phyloP scores from a whole-genome alignment of 2,329 filamentous ascomycete genomes.

The Thelonectria rubi region DNA sequence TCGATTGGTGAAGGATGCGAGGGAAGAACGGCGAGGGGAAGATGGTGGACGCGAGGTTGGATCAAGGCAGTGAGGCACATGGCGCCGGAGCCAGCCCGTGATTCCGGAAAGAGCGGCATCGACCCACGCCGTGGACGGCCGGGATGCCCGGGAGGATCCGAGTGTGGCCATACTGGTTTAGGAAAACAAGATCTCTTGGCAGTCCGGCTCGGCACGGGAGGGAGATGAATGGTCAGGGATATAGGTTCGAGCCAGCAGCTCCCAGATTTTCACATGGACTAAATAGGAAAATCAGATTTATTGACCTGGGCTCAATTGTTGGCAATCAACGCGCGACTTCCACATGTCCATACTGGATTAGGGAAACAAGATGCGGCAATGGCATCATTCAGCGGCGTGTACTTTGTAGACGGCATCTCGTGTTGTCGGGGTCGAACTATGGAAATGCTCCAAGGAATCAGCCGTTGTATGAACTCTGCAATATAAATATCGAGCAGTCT shows the following conservation, averaged over 20 bases:
- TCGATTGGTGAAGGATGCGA: not conserved
- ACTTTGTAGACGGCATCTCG: not conserved
- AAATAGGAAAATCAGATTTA: slow-evolving; percentile 27
- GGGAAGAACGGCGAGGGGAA: not conserved
- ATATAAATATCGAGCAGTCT: too few species aligned
- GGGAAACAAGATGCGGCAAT: slow-evolving; percentile 6
- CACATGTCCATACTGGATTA: not conserved
- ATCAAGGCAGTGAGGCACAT: not conserved
- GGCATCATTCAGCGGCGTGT: not conserved
- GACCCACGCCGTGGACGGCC: not conserved
- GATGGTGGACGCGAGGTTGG: too few species aligned
- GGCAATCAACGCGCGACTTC: not conserved
- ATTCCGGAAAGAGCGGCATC: not conserved
- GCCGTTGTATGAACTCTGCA: too few species aligned
- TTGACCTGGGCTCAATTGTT: not conserved
- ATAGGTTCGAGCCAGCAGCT: not conserved
- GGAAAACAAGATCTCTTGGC: slow-evolving; percentile 32
- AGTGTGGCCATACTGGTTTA: slow-evolving; percentile 18
- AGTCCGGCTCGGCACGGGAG: too few species aligned
- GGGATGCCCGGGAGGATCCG: not conserved
- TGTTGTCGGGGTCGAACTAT: not conserved
- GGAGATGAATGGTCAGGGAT: not conserved
- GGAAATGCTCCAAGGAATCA: too few species aligned
- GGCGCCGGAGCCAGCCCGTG: not conserved
- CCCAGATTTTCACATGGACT: not conserved